Evolutionary conservation across 257 asterid species (phyloP), one percentile per base, ranked within the genome.

Genomic region (Solanum sitiens): DNA sequence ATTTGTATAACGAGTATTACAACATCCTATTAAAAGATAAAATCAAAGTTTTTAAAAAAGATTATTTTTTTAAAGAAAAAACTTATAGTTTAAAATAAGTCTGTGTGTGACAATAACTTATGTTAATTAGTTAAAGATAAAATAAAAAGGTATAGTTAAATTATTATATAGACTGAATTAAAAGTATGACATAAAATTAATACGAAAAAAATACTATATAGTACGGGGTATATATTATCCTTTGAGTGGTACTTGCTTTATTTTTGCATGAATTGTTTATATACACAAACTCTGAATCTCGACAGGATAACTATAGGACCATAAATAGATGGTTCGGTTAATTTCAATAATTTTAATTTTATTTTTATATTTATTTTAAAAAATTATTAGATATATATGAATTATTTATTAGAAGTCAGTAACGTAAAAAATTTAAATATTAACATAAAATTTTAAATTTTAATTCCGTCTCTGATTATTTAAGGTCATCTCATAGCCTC

Each of bases 371-470:
- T 70, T 15, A 14, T 15, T 0, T 0, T 30, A 30, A 70, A 15
- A 27, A 32, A 1, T 32, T 32, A 32, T 71, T 70, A 4, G 32
- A 32, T 30, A 32, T 32, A 0, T 32, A 16, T 2, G 0, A 16
- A 71, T 32, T 8, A 15, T 4, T 71, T 30, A 32, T 16, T 8
- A 32, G n/a, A 70, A 15, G 4, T 32, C 3, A 0, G 0, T 32
- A 71, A 15, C 42, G 0, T 15, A 6, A 32, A 32, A 70, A 15
- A 16, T 32, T 2, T 0, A 15, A 16, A 71, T 32, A 50, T 50
- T 1, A 0, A 16, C 0, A 0, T 2, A 50, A 25, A 70, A 20
- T 2, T 74, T 20, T 1, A 37, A 21, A 37, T 73, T 73, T 2
- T 71, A 25, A 72, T 4, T 70, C 0, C 0, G 6, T 4, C 6